Base-by-base conservation (phyloP, 1,284 basidiomycete genomes). In the Ganoderma leucocontextum region DNA sequence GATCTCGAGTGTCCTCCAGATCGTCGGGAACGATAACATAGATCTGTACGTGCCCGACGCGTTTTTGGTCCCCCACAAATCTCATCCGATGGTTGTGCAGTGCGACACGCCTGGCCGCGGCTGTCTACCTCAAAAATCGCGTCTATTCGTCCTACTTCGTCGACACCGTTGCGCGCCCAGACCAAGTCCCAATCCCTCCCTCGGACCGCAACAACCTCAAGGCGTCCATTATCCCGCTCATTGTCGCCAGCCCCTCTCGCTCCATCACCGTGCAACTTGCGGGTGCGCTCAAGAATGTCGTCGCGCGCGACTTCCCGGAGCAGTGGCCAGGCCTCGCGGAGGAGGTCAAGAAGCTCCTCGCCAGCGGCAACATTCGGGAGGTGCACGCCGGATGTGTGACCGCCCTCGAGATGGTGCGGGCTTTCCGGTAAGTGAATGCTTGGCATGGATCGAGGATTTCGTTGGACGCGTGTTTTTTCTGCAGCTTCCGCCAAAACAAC, bases 71-170 rank as follows among this genome's bases (percentile, higher is more conserved):
- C 38, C 38, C 22, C 22, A 52, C 65, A 44, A 66, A 22, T 60
- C 66, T 67, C 55, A 69, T 41, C 35, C 42, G 62, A 60, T 69
- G 63, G 25, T 33, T 10, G 39, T 41, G 35, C 76, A 95, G 92
- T 66, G 85, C 91, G 33, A 92, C 89, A 62, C 91, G 92, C 60
- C 93, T 94, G 76, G 90, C 94, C 0, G 90, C 91, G 70, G 86
- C 91, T 15, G 92, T 96, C 29, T 96, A 91, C 85, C 84, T 96
- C 74, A 96, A 96, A 82, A 96, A 96, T 79, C 91, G 94, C 76
- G 89, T 94, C 63, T 86, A 87, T 70, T 83, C 83, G 2, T 85
- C 85, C 19, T 94, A 93, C 76, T 78, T 83, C 67, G 75, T 88
- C 71, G 88, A 89, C 64, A 70, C 80, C 12, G 71, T 80, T 36